Evolutionary conservation across 352 stramenopile species (phyloP).

Genomic region (Globisporangium megalacanthum): DNA sequence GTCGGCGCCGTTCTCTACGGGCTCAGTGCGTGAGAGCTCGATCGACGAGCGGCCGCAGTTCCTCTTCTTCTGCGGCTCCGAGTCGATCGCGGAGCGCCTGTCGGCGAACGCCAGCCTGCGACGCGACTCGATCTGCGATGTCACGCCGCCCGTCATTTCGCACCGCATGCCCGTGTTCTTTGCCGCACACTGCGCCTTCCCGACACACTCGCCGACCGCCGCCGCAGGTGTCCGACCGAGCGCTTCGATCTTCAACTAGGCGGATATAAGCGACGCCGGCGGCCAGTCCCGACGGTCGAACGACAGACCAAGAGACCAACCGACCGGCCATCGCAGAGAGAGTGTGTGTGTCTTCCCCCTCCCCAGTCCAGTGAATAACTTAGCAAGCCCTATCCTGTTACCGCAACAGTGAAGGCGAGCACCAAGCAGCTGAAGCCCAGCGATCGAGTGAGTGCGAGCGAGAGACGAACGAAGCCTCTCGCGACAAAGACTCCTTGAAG

Average conservation of each 20-base stretch:
- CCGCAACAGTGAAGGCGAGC: neutral
- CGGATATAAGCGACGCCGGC: neutral
- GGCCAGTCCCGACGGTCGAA: neutral
- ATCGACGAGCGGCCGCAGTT: slow-evolving; percentile 49
- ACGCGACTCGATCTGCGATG: slow-evolving; percentile 5
- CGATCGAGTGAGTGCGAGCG: neutral
- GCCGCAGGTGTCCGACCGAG: slow-evolving; percentile 12
- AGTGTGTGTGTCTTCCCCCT: neutral
- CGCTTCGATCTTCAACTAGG: slow-evolving; percentile 19
- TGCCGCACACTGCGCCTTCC: slow-evolving; percentile 12
- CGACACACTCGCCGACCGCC: slow-evolving; percentile 19
- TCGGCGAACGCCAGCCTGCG: slow-evolving; percentile 9
- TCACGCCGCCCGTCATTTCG: slow-evolving; percentile 33
- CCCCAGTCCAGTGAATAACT: slow-evolving; percentile 1
- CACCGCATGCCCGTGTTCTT: slow-evolving; percentile 78
- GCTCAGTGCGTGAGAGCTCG: slow-evolving; percentile 24
- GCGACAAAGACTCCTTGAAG: neutral
- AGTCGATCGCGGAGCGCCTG: slow-evolving; percentile 19
- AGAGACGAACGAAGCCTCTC: slow-evolving; percentile 1
- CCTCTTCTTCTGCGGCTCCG: slow-evolving; percentile 74
- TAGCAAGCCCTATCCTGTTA: neutral
- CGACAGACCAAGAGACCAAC: neutral
- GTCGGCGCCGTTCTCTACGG: neutral
- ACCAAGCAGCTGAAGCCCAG: neutral
- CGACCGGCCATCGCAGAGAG: neutral